Conservation (phyloP, 1,139 yeast species). For the Debaryomyces sp. region DNA sequence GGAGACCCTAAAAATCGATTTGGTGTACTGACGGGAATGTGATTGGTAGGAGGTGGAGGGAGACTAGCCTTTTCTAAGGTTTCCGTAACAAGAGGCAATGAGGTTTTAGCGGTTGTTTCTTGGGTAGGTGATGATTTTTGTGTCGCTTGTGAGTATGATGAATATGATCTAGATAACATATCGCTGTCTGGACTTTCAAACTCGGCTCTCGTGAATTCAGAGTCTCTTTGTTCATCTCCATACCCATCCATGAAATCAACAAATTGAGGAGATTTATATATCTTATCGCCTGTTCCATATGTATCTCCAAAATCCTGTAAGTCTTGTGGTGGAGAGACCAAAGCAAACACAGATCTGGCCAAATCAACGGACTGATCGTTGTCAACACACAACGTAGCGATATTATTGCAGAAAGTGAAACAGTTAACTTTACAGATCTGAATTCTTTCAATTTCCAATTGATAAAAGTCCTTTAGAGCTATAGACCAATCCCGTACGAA, state of each 20-base stretch:
- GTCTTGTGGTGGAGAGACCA: constrained; percentile 66
- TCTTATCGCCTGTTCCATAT: constrained; percentile 69
- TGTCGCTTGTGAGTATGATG: constrained; percentile 26
- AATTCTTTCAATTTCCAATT: constrained; percentile 76
- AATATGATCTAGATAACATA: constrained; percentile 37
- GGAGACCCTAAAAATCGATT: constrained; percentile 21
- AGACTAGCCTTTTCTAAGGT: constrained; percentile 8
- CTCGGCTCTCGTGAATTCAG: constrained; percentile 29
- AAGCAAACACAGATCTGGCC: constrained; percentile 68
- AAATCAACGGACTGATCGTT: constrained; percentile 77
- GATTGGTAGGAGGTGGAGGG: constrained; percentile 16
- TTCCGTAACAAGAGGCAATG: constrained; percentile 13
- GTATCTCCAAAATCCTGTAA: constrained; percentile 55
- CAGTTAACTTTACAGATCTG: constrained; percentile 74
- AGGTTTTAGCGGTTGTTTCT: constrained; percentile 1
- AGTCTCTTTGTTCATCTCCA: constrained; percentile 25
- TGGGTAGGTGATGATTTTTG: constrained; percentile 7
- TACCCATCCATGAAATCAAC: constrained; percentile 44
- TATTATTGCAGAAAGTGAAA: constrained; percentile 80
- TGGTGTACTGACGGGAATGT: constrained; percentile 11
- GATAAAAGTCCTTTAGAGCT: constrained; percentile 70
- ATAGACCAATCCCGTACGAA: constrained; percentile 83
- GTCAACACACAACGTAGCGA: constrained; percentile 76
- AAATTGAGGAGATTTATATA: constrained; percentile 55
- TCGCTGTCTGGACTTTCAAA: constrained; percentile 40